These are phyloP conservation scores for Zanthoxylum bungeanum DNA, from an alignment of 345 rosid genomes.

Conservation along the genomic window DNA sequence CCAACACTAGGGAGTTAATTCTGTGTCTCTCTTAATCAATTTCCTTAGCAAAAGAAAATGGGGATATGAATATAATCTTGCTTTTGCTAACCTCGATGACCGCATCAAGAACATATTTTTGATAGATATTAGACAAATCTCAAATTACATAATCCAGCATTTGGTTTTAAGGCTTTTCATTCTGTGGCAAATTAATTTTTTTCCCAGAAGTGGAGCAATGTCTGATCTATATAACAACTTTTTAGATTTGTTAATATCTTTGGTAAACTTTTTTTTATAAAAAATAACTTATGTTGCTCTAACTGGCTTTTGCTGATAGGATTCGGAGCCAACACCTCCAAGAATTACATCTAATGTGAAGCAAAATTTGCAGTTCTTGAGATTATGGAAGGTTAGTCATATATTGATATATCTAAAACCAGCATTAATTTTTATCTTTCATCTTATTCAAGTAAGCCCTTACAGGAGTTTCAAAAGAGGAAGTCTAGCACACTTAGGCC, in stretches of 20 bases:
- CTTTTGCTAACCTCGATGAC: not conserved
- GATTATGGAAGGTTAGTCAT: slow-evolving; percentile 66
- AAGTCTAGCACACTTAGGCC: slow-evolving; percentile 63
- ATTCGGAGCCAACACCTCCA: slow-evolving; percentile 60
- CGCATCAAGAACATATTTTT: not conserved
- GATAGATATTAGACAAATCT: not conserved
- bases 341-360: slow-evolving; percentile 91
- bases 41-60: not conserved
- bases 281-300: slow-evolving; percentile 10
- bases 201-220: not conserved
- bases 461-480: slow-evolving; percentile 64
- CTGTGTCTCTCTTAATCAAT: not conserved
- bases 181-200: not conserved
- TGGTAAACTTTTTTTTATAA: not conserved
- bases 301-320: slow-evolving; percentile 34
- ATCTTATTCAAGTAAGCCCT: slow-evolving; percentile 8
- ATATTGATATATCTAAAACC: not conserved
- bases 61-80: not conserved
- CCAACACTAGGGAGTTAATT: not conserved
- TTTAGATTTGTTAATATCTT: not conserved
- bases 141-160: not conserved
- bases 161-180: not conserved
- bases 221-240: not conserved
- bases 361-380: slow-evolving; percentile 79
- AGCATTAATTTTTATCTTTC: not conserved